Conservation (phyloP, 208 protist genomes). For the Leishmania guyanensis region DNA sequence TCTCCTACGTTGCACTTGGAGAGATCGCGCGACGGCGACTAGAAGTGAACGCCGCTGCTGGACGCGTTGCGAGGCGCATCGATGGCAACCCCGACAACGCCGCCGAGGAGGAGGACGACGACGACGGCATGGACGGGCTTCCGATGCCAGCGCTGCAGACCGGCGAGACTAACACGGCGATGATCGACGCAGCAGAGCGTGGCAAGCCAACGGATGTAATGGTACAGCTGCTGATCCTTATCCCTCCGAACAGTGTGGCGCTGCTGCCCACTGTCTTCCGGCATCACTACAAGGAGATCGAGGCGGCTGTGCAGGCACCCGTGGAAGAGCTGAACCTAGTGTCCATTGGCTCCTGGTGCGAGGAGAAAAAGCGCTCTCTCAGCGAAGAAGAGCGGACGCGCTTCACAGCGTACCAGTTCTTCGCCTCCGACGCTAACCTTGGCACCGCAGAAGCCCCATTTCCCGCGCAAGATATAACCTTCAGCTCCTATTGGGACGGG, state of each 20-base stretch:
- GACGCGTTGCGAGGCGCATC: background rate
- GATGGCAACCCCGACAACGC: background rate
- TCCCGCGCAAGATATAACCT: conserved; percentile 58
- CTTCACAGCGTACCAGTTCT: conserved; percentile 71
- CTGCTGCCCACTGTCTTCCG: conserved; percentile 69
- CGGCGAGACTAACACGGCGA: background rate
- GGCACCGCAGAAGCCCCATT: conserved; percentile 23
- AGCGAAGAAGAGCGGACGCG: conserved; percentile 80
- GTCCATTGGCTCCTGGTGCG: conserved; percentile 69
- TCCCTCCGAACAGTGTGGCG: conserved; percentile 56
- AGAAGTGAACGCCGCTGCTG: conserved; percentile 12
- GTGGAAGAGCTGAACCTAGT: conserved; percentile 78
- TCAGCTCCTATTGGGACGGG: conserved; percentile 65
- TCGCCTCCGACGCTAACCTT: conserved; percentile 35
- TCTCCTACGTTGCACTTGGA: conserved; percentile 73
- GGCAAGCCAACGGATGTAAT: conserved; percentile 73
- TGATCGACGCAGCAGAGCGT: conserved; percentile 28
- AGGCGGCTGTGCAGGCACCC: conserved; percentile 56
- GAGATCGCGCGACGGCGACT: conserved; percentile 44
- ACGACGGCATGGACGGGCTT: conserved; percentile 32
- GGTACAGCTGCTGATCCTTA: conserved; percentile 80
- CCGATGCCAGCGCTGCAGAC: conserved; percentile 6
- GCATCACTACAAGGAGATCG: conserved; percentile 67
- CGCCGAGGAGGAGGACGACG: conserved; percentile 25
- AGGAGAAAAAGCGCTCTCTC: conserved; percentile 56